Evolutionary conservation across 495 filamentous ascomycete genomes (phyloP), one percentile per base, ranked within the genome.

Genomic region (Rhizodiscina lignyota): DNA sequence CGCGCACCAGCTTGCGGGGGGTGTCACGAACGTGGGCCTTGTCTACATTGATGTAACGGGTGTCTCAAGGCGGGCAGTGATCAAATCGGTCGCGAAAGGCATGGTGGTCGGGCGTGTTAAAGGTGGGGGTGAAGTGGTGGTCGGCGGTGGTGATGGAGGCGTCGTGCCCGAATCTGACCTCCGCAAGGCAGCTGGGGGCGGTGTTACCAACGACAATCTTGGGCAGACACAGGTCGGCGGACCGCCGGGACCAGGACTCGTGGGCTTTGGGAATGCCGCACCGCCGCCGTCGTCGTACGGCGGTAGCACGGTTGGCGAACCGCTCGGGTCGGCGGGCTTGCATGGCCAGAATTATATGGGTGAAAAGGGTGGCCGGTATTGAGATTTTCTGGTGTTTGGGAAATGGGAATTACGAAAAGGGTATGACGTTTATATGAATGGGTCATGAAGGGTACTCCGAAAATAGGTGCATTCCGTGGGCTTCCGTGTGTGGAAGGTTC

Each of bases 31-130:
- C 46, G 91, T 96, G 28, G 87, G 85, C 3, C 61, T 97, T 24
- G 89, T 97, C n/a, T 97, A 97, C 49, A 87, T 97, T 27, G 89
- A 97, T 49, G 91, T 86, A 4, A 74, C 83, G 0, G 89, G 89
- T 3, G 91, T 97, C 3, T 86, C 78, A 32, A 64, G 89, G 10
- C 66, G 77, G 41, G 91, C 91, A 0, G 68, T 97, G 34, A 70
- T 97, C 41, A 97, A 91, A 62, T 68, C 64, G 2, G 89, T 97
- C 4, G 89, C 91, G 16, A 94, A 92, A 60, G 89, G 91, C n/a
- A 93, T 94, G 87, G 82, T 96, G 0, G 79, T 97, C 13, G 89
- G 89, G 12, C 73, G 71, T 32, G 87, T 94, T 44, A 67, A 66
- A 18, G 77, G 84, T 19, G 82, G 79, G 4, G 78, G 86, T n/a